phyloP scores from a whole-genome alignment of 345 rosid species.

The Euphorbia peplus region DNA sequence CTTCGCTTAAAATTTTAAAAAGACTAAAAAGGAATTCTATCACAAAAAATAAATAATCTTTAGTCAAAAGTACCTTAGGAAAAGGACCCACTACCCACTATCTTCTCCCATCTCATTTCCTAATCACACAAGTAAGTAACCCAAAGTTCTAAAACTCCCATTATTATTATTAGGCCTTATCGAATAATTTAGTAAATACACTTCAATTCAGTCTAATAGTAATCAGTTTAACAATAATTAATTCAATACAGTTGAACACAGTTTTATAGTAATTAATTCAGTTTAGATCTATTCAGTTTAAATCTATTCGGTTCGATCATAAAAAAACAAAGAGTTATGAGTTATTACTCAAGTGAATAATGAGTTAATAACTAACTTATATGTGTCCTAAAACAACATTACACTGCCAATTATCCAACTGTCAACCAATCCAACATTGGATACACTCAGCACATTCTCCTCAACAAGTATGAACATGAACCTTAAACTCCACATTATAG shows the following conservation, averaged over 20 bases:
- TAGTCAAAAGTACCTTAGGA: constrained; percentile 45
- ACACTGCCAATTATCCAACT: constrained; percentile 48
- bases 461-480: not conserved
- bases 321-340: no score
- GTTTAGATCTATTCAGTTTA: no score
- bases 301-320: no score
- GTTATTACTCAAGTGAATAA: no score
- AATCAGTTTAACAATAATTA: no score
- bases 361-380: no score
- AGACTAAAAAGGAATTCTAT: not conserved
- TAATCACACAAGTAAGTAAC: not conserved
- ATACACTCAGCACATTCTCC: constrained; percentile 32
- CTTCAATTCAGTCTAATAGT: no score
- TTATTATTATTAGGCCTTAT: not conserved
- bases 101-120: constrained; percentile 14
- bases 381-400: constrained; percentile 17
- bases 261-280: no score
- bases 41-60: not conserved
- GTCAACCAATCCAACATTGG: constrained; percentile 48
- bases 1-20: constrained; percentile 9
- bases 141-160: not conserved
- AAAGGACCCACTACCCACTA: constrained; percentile 43
- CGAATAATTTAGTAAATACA: no score
- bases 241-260: no score
- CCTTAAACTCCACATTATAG: no score